Conservation (phyloP, 176 grass and related monocot genomes). For the Avena sativa region DNA sequence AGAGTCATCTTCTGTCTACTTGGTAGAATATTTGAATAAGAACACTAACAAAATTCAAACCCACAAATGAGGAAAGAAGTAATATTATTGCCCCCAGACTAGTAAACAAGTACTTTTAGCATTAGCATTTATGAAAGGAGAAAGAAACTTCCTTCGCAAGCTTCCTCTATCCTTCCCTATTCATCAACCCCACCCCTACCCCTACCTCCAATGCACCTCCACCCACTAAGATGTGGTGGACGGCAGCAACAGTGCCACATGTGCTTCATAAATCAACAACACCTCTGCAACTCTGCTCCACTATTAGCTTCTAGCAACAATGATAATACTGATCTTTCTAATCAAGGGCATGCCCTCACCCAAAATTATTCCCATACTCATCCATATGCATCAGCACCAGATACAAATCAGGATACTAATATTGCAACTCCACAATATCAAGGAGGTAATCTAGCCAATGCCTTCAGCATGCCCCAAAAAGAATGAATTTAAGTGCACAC, state of each 20-base stretch:
- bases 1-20: background rate
- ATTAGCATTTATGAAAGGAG: conserved; percentile 12
- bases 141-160: conserved; percentile 1
- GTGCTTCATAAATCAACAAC: background rate
- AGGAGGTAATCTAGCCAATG: background rate
- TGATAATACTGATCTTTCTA: background rate
- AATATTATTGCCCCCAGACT: conserved; percentile 10
- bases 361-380: background rate
- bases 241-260: background rate
- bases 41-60: background rate
- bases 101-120: conserved; percentile 3
- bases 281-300: background rate
- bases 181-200: background rate
- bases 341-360: background rate
- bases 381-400: background rate
- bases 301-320: background rate
- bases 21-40: conserved; percentile 23
- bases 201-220: background rate
- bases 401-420: background rate
- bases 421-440: background rate
- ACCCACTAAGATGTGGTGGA: background rate
- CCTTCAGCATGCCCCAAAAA: background rate
- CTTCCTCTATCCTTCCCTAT: background rate
- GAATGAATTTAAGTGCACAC: conserved; percentile 21
- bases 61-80: background rate